Base-by-base conservation (phyloP, 129 eudicot species). In the Apium graveolens region DNA sequence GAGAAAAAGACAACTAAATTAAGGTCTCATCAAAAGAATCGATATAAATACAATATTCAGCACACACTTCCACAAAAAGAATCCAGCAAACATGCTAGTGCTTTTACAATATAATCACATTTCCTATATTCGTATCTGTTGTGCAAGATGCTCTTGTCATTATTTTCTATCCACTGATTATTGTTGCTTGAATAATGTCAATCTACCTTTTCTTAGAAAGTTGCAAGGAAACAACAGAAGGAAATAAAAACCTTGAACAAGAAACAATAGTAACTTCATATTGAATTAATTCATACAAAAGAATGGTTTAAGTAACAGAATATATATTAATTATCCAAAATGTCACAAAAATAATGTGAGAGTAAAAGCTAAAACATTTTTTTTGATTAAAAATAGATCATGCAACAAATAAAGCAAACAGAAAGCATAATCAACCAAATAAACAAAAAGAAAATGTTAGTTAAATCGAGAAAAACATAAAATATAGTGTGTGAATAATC, bases 361-460 rank as follows among this genome's bases (percentile, higher is more conserved):
- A 24, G 20, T 14, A 0, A 62, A 24, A 62, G 69, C 34, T 4
- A 71, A 71, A 18, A 41, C 46, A 70, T 34, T 34, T 2, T 2
- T 17, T 11, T 11, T 11, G 34, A 20, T 20, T 39, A 48, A 71
- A 2, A 38, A 71, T 17, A 71, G 1, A 18, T 11, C 26, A 9
- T 18, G 51, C 32, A 12, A 21, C 74, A 70, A 12, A 71, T 63
- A 71, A 71, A 37, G 43, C 48, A 43, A 73, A 73, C 57, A 73
- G 37, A 63, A 55, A 74, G 72, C 57, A 73, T 63, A 27, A 78
- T 65, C 27, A 27, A 21, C 62, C 46, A 20, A 69, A 77, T 35
- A 77, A 38, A 38, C 27, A 35, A 60, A 76, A 46, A 75, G 32
- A 29, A 34, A 71, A 10, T 41, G 31, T 41, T 24, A 39, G 27